phyloP scores from a whole-genome alignment of 306 rosid species.

The Lagenaria siceraria region DNA sequence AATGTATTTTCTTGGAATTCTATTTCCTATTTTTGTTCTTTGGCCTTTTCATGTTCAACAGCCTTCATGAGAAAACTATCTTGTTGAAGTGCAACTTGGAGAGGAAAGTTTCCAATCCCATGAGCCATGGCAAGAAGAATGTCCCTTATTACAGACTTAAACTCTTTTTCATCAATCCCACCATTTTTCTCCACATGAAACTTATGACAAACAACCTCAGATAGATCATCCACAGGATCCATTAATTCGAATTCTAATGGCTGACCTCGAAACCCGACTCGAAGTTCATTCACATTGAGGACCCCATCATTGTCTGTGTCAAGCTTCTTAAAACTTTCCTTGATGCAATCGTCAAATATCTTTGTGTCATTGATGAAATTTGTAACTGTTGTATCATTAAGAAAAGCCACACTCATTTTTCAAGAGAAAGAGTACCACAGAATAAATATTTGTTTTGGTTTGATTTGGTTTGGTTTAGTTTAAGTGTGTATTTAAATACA shows the following conservation, averaged over 20 bases:
- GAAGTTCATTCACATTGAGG: neutral
- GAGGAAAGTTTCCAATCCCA: conserved; percentile 46
- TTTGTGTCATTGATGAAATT: neutral
- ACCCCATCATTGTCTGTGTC: neutral
- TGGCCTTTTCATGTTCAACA: conserved; percentile 34
- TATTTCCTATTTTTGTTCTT: neutral
- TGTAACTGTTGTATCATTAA: neutral
- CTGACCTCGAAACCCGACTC: neutral
- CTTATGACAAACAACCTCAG: neutral
- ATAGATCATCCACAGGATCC: neutral
- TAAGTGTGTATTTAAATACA: neutral
- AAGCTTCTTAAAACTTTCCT: neutral
- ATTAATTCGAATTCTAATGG: neutral
- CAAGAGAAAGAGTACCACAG: neutral
- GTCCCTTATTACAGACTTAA: conserved; percentile 23
- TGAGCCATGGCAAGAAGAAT: conserved; percentile 49
- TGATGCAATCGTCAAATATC: neutral
- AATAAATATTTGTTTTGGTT: neutral
- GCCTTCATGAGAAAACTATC: conserved; percentile 44
- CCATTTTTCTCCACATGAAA: neutral
- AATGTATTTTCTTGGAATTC: too few species aligned
- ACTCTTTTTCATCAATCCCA: neutral
- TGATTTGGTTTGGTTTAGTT: neutral
- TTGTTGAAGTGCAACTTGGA: conserved; percentile 32
- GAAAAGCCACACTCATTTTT: neutral